Evolutionary conservation across 1,284 basidiomycete species (phyloP), one percentile per base, ranked within the genome.

Genomic region (Cryptococcus sp.): DNA sequence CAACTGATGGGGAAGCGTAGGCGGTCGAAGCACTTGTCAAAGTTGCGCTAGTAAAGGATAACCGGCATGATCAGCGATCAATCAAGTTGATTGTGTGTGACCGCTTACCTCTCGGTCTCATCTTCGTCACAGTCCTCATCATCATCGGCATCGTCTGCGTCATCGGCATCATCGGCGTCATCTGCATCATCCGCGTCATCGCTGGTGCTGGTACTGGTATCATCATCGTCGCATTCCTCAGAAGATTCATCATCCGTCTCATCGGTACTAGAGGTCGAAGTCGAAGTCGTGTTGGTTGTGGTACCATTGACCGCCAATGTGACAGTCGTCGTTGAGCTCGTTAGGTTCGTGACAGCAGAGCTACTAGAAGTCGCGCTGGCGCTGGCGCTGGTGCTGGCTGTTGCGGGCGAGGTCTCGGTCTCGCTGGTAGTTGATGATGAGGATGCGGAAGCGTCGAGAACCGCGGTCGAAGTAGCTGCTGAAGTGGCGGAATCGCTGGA

Each of bases 161-260:
- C 48, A 17, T 42, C 52, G 41, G 43, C 43, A 8, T 52, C 42
- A 19, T 49, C 54, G 39, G 46, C 54, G n/a, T 53, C 55, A 35
- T 48, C 58, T 15, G 42, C 55, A 30, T 55, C 52, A 50, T 59
- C 49, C 48, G 50, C 43, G 27, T 50, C 39, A 19, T 45, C 47
- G 30, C 20, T 47, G 23, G 38, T 23, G 20, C 51, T 43, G 5
- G 43, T n/a, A 27, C 52, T 25, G 25, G 25, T 55, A 15, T 58
- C 55, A 0, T 57, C 48, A 10, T 59, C 52, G 17, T 47, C 53
- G 17, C 58, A 58, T 5, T 60, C 59, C 7, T 55, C 54, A 35
- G 42, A 41, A 30, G 58, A 48, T 20, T 62, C 57, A 20, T 50
- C 56, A 40, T 62, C 59, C 8, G 55, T 47, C 15, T 49, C 47